Evolutionary conservation across 2,329 filamentous ascomycete genomes (phyloP), one percentile per base, ranked within the genome.

Genomic region (Colletotrichum sp.): DNA sequence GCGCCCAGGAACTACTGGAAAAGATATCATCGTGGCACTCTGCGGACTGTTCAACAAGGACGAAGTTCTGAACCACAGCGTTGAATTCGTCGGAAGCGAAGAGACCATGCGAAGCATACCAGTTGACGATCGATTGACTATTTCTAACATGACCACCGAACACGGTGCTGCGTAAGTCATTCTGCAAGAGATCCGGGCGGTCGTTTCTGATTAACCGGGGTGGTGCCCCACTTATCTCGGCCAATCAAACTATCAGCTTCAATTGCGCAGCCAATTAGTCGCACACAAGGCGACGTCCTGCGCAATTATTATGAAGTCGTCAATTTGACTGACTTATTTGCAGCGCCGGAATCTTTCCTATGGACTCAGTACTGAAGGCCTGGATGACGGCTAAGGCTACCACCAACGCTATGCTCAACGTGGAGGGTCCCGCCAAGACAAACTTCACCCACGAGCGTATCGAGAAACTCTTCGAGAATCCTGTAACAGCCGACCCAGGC

Each of bases 1-100:
- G 8, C 96, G 95, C 0, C 86, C 87, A 2, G 96, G 96, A 13
- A 96, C 98, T 1, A 95, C 94, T 0, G 96, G 96, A 34, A 99
- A 99, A 85, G 97, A 99, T 83, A 94, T 98, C 15, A 99, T 99
- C 78, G 91, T 98, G 30, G 95, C 95, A 1, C 89, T 99, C 1
- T 98, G 95, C 79, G 95, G 94, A 1, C 86, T 98, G 0, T 98
- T 99, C 87, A 94, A 94, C 85, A 92, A 94, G 70, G 94, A 95
- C 79, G 95, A 98, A 60, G 96, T 98, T 0, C 89, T 98, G 16
- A 99, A 99, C 85, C 95, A 98, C 82, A 92, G 92, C 7, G 93
- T 99, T 76, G 96, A 99, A 82, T 98, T 98, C 81, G 92, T 92
- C 0, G 96, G 96, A 15, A 92, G 93, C 0, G 92, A 95, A 78